Percentiles rank a stretch among this genome's conserved stretches.
These are phyloP conservation scores for Rubia peregrina DNA, from an alignment of 305 asterid species.

Conservation along the genomic window DNA sequence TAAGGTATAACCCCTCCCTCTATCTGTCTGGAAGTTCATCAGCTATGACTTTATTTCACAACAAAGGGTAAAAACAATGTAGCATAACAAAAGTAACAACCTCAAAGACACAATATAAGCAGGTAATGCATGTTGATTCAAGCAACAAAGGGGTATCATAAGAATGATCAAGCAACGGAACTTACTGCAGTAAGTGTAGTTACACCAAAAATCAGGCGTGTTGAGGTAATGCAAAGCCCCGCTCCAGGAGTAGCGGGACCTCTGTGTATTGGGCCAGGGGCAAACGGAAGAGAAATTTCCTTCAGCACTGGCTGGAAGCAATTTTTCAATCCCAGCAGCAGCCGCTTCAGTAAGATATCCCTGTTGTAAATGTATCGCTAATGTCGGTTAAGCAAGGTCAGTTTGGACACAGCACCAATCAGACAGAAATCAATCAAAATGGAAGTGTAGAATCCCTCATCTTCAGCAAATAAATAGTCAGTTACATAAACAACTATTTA, in stretches of 20 bases:
- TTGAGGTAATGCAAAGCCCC: constrained; percentile 66
- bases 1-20: no score
- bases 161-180: no score
- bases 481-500: neutral
- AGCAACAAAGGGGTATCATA: no score
- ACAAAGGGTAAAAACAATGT: no score
- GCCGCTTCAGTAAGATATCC: constrained; percentile 68
- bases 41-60: no score
- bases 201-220: constrained; percentile 93
- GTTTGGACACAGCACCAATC: neutral
- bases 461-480: neutral
- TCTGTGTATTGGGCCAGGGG: constrained; percentile 74
- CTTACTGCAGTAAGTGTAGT: constrained; percentile 86
- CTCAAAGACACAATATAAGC: no score
- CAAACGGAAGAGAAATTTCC: constrained; percentile 86
- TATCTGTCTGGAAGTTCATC: no score
- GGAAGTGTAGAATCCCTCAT: neutral
- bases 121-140: no score
- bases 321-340: constrained; percentile 45
- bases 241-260: constrained; percentile 72
- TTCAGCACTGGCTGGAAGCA: constrained; percentile 86
- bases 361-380: constrained; percentile 31
- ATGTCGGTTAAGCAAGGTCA: constrained; percentile 2
- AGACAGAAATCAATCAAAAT: neutral
- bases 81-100: no score